A percentile compares a stretch with the other conserved stretches of the same genome.
phyloP scores from a whole-genome alignment of 1,284 basidiomycete genomes.

The Marasmius fiardii region DNA sequence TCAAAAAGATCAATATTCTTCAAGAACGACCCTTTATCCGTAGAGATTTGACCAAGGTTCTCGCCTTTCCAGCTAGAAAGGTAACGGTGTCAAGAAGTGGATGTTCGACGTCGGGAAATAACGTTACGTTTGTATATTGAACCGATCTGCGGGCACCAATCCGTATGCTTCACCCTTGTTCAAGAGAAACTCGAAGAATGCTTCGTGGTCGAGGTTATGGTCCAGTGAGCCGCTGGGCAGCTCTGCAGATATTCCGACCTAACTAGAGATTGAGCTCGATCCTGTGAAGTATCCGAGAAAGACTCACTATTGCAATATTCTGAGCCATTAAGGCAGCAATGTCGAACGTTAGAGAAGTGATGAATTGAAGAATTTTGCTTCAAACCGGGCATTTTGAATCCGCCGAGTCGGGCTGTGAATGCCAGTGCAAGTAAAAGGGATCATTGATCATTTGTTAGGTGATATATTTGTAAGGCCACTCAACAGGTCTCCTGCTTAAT shows the following conservation, averaged over 20 bases:
- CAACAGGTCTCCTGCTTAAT: too few species aligned
- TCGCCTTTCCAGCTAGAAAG: slow-evolving; percentile 19
- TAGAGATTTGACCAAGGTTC: slow-evolving; percentile 19
- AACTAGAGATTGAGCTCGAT: too few species aligned
- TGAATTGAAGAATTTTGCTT: too few species aligned
- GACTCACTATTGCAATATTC: too few species aligned
- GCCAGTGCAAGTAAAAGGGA: too few species aligned
- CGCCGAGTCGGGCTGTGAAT: too few species aligned
- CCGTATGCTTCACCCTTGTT: slow-evolving; percentile 25
- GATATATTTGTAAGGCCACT: too few species aligned
- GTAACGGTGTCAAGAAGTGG: not conserved
- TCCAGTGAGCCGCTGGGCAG: slow-evolving; percentile 24
- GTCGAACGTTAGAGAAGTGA: too few species aligned
- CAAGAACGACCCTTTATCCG: slow-evolving; percentile 28
- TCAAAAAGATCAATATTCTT: slow-evolving; percentile 29
- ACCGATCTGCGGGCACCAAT: slow-evolving; percentile 24
- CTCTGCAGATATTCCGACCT: slow-evolving; percentile 30
- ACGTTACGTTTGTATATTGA: slow-evolving; percentile 24
- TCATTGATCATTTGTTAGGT: too few species aligned
- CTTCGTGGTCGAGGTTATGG: slow-evolving; percentile 25
- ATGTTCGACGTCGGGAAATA: not conserved
- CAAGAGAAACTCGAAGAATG: slow-evolving; percentile 28
- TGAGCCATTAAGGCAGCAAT: too few species aligned
- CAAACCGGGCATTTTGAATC: too few species aligned
- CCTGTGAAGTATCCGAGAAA: too few species aligned